Evolutionary conservation across 768 basidiomycete genomes (phyloP).

Genomic region (Leccinum pellstonianum): DNA sequence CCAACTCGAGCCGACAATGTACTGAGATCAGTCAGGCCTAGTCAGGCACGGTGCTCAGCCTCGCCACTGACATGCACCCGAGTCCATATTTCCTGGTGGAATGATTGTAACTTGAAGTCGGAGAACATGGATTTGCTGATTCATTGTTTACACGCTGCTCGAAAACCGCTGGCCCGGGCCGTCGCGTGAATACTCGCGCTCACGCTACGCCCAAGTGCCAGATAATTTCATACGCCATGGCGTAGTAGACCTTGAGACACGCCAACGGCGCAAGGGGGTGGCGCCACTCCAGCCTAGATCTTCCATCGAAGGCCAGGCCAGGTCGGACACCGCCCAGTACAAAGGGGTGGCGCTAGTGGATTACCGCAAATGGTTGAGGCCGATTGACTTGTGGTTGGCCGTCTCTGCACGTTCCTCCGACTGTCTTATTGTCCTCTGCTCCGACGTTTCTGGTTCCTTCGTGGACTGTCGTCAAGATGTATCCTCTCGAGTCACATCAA

Average conservation of each 20-base stretch:
- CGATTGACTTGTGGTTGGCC: background rate
- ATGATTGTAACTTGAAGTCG: background rate
- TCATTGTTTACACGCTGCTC: too few species aligned
- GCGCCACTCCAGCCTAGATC: background rate
- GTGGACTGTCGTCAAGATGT: too few species aligned
- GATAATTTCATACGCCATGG: background rate
- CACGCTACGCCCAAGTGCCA: background rate
- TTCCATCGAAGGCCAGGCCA: background rate
- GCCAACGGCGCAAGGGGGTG: background rate
- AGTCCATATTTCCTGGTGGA: background rate
- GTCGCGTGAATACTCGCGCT: background rate
- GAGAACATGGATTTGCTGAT: background rate
- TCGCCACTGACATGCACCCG: background rate
- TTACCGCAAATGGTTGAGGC: background rate
- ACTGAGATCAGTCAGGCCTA: too few species aligned
- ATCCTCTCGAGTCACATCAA: too few species aligned
- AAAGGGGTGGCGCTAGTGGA: background rate
- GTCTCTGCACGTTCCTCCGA: background rate
- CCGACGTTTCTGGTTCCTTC: too few species aligned
- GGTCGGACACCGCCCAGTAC: background rate
- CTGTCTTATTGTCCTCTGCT: background rate
- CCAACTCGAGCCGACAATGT: too few species aligned
- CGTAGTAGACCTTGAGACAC: too few species aligned
- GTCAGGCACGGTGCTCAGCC: too few species aligned
- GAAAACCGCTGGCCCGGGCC: background rate